Conservation (phyloP, 2,329 filamentous ascomycete species). For the Pseudogymnoascus sp. region DNA sequence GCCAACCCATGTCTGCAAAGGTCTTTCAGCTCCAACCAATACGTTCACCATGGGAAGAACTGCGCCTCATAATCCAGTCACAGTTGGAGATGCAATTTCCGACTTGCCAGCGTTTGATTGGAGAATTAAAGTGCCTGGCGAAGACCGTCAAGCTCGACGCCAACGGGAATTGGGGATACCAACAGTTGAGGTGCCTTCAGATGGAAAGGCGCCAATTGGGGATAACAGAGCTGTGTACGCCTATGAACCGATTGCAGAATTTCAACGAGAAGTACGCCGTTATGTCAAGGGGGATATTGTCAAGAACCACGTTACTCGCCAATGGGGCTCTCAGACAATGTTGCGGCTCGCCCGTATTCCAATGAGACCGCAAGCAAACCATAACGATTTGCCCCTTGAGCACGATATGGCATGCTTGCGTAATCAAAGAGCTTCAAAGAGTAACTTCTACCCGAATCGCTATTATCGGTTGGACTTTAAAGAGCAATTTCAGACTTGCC, state of each 20-base stretch:
- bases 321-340: background rate
- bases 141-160: background rate
- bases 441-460: background rate
- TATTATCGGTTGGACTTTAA: background rate
- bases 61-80: constrained; percentile 15
- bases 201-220: background rate
- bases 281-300: background rate
- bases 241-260: background rate
- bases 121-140: background rate
- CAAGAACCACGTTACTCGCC: background rate
- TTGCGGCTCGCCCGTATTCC: background rate
- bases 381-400: background rate
- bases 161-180: background rate
- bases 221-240: background rate
- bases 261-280: constrained; percentile 3
- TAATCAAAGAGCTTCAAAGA: background rate
- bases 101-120: constrained; percentile 16
- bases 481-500: background rate
- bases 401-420: background rate
- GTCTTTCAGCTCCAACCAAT: background rate
- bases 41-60: constrained; percentile 12
- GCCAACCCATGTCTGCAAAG: background rate
- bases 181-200: background rate
- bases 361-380: background rate
- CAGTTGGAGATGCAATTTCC: constrained; percentile 15